Evolutionary conservation across 371 early-diverging fungal species (phyloP), one percentile per base, ranked within the genome.

Genomic region (Lichtheimia corymbifera): DNA sequence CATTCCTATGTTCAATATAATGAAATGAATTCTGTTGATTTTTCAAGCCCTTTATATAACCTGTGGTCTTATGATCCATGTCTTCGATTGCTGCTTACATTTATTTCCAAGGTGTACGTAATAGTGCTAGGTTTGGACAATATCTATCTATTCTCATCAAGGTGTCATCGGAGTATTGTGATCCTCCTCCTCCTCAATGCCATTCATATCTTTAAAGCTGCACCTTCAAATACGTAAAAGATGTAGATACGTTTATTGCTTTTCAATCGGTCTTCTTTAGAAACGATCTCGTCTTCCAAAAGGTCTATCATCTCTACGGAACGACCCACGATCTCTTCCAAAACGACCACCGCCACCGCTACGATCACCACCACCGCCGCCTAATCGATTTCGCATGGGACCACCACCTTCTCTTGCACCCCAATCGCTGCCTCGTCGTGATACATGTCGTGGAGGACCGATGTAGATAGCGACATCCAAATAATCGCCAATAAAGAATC

Each of bases 401-500:
- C 41, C 28, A 28, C 27, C 53, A 14, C 40, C 15, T 17, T 15
- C 15, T 20, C 45, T 22, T 17, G 25, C 47, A 43, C 57, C 57
- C 42, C 49, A 61, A 44, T 61, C 54, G 28, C 44, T 45, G 24
- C 30, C 22, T 40, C 61, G 53, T n/a, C 53, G 61, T 17, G 15
- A 15, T 18, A 20, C 20, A 27, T 7, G 12, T 50, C 22, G 50
- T n/a, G 82, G 76, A 18, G 78, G 77, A 0, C 83, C 83, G 56
- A 73, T 68, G 54, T 55, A 80, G 22, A 87, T 69, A 0, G 85
- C 84, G 13, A 87, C 80, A 62, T 84, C 85, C 51, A 87, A 56
- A 63, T 77, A 84, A 61, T 91, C 91, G 4, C 91, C 91, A 67
- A 80, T 83, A 44, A 85, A 78, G 51, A 88, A 87, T 27, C 71